Evolutionary conservation across 768 basidiomycete genomes (phyloP).

Genomic region (Boletus tylopilopsis): DNA sequence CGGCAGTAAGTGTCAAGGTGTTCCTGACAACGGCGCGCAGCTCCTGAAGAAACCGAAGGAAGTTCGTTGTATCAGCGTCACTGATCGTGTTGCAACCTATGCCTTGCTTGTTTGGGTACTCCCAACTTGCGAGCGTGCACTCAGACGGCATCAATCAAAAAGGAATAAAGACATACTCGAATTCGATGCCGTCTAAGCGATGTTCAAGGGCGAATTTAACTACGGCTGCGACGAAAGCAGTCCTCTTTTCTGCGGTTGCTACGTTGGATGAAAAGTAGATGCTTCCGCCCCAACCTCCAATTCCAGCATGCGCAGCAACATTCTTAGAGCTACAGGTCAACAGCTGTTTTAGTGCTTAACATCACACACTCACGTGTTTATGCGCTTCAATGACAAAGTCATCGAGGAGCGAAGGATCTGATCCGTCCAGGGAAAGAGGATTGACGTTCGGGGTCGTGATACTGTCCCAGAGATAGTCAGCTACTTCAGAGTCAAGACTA

Average conservation of each 20-base stretch:
- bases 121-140: conserved; percentile 59
- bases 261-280: conserved; percentile 64
- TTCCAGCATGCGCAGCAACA: conserved; percentile 53
- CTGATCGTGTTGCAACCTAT: conserved; percentile 64
- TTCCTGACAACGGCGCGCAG: conserved; percentile 55
- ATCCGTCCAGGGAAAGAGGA: conserved; percentile 32
- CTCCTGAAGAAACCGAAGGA: conserved; percentile 68
- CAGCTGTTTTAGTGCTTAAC: not conserved
- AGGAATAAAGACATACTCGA: conserved; percentile 19
- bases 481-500: not conserved
- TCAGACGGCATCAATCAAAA: not conserved
- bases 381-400: conserved; percentile 51
- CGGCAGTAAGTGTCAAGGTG: conserved; percentile 66
- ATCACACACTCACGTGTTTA: conserved; percentile 25
- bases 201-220: conserved; percentile 45
- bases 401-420: conserved; percentile 44
- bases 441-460: conserved; percentile 30
- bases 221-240: conserved; percentile 57
- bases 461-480: conserved; percentile 21
- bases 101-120: conserved; percentile 69
- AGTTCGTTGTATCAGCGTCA: conserved; percentile 65
- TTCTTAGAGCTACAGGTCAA: conserved; percentile 34
- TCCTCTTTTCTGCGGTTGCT: conserved; percentile 51
- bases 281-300: conserved; percentile 73
- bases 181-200: conserved; percentile 51